Evolutionary conservation across 805 yeast species (phyloP).

Genomic region (Myxozyma kluyveri): DNA sequence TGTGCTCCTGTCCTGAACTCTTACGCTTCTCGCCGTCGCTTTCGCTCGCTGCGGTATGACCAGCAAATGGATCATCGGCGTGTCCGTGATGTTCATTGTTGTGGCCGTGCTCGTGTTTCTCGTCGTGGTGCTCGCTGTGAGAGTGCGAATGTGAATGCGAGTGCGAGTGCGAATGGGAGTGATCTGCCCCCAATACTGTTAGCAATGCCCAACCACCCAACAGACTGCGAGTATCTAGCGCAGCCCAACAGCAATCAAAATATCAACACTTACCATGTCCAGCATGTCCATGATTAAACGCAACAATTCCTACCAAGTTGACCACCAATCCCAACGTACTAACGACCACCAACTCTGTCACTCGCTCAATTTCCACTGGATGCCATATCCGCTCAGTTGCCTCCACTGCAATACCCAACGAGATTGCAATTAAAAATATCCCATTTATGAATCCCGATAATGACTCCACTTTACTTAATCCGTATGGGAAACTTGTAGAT

Average conservation of each 20-base stretch:
- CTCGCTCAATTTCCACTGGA: slow-evolving; percentile 75
- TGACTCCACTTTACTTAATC: slow-evolving; percentile 79
- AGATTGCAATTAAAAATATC: slow-evolving; percentile 79
- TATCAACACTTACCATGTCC: slow-evolving; percentile 42
- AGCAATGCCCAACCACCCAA: slow-evolving; percentile 42
- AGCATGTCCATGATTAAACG: slow-evolving; percentile 81
- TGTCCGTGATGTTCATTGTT: slow-evolving; percentile 24
- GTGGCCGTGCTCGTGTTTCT: slow-evolving; percentile 1
- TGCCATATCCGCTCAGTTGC: slow-evolving; percentile 75
- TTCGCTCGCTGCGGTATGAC: slow-evolving; percentile 2
- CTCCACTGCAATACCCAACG: slow-evolving; percentile 82
- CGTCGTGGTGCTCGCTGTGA: background rate
- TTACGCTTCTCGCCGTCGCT: slow-evolving; percentile 25
- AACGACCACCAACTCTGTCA: slow-evolving; percentile 81
- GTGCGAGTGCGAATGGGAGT: slow-evolving; percentile 24
- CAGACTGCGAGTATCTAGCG: too few species aligned
- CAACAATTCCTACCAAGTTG: slow-evolving; percentile 87
- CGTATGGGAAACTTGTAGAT: slow-evolving; percentile 77
- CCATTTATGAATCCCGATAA: slow-evolving; percentile 96
- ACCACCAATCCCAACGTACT: slow-evolving; percentile 82
- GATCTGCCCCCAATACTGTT: slow-evolving; percentile 34
- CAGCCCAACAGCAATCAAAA: too few species aligned
- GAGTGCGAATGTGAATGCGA: slow-evolving; percentile 26
- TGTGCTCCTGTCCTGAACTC: slow-evolving; percentile 34
- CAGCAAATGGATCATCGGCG: slow-evolving; percentile 2